Conservation (phyloP, 164 flowering plant genomes). For the Cinnamomum micranthum region DNA sequence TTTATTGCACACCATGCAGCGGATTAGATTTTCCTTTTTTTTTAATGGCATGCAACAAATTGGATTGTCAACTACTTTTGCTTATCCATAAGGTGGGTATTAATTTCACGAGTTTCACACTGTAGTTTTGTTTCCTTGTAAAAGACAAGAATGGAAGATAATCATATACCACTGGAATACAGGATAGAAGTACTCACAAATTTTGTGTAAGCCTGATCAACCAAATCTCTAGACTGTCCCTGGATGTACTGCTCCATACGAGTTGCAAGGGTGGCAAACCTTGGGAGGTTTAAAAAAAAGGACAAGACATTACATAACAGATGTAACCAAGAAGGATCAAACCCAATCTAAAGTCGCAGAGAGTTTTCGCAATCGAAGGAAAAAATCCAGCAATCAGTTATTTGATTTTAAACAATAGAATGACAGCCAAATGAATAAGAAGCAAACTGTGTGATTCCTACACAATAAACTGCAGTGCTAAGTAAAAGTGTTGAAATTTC, state of each 20-base stretch:
- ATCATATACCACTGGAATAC: background rate
- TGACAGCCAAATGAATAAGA: background rate
- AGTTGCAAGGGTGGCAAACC: constrained; percentile 94
- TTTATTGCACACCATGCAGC: too few relatives aligned
- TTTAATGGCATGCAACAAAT: background rate
- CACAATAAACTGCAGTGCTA: too few relatives aligned
- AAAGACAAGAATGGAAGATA: background rate
- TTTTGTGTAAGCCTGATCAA: constrained; percentile 95
- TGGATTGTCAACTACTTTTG: background rate
- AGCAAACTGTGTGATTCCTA: too few relatives aligned
- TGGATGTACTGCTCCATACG: constrained; percentile 99
- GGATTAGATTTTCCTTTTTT: too few relatives aligned
- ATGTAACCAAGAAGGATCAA: too few relatives aligned
- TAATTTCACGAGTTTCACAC: background rate
- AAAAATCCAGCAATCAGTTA: too few relatives aligned
- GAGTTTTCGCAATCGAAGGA: background rate
- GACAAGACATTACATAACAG: background rate
- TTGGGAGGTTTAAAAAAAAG: constrained; percentile 12
- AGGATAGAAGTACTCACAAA: constrained; percentile 56
- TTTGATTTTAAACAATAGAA: background rate
- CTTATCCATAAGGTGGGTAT: background rate
- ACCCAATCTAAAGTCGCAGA: background rate
- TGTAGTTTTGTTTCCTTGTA: background rate
- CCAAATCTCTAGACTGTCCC: constrained; percentile 98
- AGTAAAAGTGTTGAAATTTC: too few relatives aligned